phyloP scores from a whole-genome alignment of 2,329 filamentous ascomycete species.

The Dryadomyces quercus-mongolicae region DNA sequence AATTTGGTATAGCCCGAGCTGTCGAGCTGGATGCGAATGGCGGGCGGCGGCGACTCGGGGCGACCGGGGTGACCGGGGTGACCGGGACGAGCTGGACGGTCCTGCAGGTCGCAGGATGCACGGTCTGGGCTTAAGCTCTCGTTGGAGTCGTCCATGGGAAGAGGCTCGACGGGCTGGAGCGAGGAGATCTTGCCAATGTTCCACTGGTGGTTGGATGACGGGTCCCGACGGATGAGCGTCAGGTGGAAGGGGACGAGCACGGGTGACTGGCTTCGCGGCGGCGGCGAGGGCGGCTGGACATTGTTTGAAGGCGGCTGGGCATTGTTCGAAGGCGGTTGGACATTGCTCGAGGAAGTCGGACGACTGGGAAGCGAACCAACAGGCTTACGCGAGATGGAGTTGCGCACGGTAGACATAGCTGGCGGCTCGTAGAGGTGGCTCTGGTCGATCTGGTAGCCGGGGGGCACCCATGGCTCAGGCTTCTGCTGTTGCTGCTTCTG shows the following conservation, averaged over 20 bases:
- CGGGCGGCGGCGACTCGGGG: slow-evolving; percentile 16
- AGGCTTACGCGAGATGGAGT: slow-evolving; percentile 3
- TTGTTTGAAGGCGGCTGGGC: neutral
- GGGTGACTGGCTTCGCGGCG: slow-evolving; percentile 18
- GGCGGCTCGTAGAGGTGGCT: neutral
- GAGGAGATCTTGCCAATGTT: slow-evolving; percentile 58
- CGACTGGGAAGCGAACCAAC: slow-evolving; percentile 2
- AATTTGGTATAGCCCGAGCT: slow-evolving; percentile 47
- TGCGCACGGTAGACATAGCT: neutral
- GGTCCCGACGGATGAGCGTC: slow-evolving; percentile 63
- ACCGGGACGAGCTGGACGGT: neutral
- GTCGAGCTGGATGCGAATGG: slow-evolving; percentile 40
- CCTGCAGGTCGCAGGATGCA: neutral
- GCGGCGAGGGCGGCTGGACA: slow-evolving; percentile 21
- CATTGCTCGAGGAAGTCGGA: neutral
- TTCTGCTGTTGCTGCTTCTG: neutral
- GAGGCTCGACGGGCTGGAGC: slow-evolving; percentile 23
- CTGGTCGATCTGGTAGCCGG: slow-evolving; percentile 8
- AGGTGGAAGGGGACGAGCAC: slow-evolving; percentile 35
- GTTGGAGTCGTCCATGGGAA: neutral
- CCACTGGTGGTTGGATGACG: slow-evolving; percentile 57
- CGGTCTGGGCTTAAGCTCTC: neutral
- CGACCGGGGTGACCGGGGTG: neutral
- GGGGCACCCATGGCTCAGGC: slow-evolving; percentile 7
- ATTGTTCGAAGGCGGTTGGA: neutral